A percentile compares a stretch with the other conserved stretches of the same genome.
phyloP scores from a whole-genome alignment of 768 basidiomycete species.

The Neoboletus magnificus region DNA sequence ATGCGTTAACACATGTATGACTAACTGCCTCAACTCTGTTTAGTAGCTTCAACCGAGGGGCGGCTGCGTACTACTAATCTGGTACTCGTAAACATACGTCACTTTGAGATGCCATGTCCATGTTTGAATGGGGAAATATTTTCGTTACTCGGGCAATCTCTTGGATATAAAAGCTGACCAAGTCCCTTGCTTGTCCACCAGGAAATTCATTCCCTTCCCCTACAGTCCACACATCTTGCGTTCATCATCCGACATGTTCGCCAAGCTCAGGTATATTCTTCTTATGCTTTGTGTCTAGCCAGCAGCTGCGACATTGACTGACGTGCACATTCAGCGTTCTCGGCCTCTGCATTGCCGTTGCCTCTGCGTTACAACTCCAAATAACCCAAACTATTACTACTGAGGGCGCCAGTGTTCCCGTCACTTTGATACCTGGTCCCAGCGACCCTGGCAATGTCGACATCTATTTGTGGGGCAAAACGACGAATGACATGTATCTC shows the following conservation, averaged over 20 bases:
- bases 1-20: background rate
- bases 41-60: no score
- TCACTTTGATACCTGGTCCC: background rate
- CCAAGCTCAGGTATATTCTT: background rate
- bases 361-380: background rate
- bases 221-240: background rate
- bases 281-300: background rate
- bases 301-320: background rate
- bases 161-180: background rate
- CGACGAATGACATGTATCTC: background rate
- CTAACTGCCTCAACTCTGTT: accelerated
- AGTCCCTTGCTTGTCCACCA: background rate
- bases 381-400: accelerated
- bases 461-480: background rate
- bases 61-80: background rate
- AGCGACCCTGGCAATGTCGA: background rate
- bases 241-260: background rate
- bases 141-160: background rate
- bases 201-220: background rate
- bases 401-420: accelerated
- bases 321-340: background rate
- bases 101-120: background rate
- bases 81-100: no score
- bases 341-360: background rate
- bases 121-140: background rate